These are phyloP conservation scores for Aspergillus wentii DNA, from an alignment of 495 filamentous ascomycete genomes.

Conservation along the genomic window DNA sequence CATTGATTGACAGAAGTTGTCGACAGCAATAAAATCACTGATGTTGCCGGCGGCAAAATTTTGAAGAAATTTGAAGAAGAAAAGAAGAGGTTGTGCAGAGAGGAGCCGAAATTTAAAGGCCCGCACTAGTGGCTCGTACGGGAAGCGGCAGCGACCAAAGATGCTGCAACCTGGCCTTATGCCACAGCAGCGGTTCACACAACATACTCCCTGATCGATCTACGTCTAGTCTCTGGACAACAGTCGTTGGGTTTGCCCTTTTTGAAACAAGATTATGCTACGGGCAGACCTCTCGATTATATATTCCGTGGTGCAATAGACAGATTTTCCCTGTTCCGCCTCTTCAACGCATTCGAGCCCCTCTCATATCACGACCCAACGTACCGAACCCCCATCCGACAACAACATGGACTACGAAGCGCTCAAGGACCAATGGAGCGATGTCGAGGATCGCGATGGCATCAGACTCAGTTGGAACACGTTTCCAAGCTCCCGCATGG, in stretches of 20 bases:
- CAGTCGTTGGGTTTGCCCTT: slow-evolving; percentile 18
- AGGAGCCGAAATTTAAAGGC: slow-evolving; percentile 28
- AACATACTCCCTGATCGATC: slow-evolving; percentile 25
- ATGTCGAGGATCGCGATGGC: slow-evolving; percentile 95
- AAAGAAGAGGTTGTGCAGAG: slow-evolving; percentile 9
- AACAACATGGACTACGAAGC: slow-evolving; percentile 68
- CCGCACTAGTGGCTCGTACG: slow-evolving; percentile 25
- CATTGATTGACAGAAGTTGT: slow-evolving; percentile 47
- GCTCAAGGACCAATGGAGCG: slow-evolving; percentile 95
- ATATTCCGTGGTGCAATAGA: slow-evolving; percentile 14
- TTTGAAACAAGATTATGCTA: slow-evolving; percentile 31
- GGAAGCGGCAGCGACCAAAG: slow-evolving; percentile 25
- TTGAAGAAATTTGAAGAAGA: slow-evolving; percentile 35
- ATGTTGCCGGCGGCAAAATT: slow-evolving; percentile 47
- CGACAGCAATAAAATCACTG: slow-evolving; percentile 52
- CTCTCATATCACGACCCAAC: slow-evolving; percentile 20
- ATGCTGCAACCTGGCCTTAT: slow-evolving; percentile 49
- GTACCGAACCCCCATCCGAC: slow-evolving; percentile 22
- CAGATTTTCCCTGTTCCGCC: slow-evolving; percentile 12
- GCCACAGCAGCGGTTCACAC: slow-evolving; percentile 28
- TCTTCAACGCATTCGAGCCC: slow-evolving; percentile 12
- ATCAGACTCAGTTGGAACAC: slow-evolving; percentile 98
- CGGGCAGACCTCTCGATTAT: slow-evolving; percentile 14
- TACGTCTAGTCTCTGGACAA: slow-evolving; percentile 20
- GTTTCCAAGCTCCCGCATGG: slow-evolving; percentile 97